A percentile compares a stretch with the other conserved stretches of the same genome.
Evolutionary conservation across 306 rosid genomes (phyloP).

Genomic region (Rosa chinensis): DNA sequence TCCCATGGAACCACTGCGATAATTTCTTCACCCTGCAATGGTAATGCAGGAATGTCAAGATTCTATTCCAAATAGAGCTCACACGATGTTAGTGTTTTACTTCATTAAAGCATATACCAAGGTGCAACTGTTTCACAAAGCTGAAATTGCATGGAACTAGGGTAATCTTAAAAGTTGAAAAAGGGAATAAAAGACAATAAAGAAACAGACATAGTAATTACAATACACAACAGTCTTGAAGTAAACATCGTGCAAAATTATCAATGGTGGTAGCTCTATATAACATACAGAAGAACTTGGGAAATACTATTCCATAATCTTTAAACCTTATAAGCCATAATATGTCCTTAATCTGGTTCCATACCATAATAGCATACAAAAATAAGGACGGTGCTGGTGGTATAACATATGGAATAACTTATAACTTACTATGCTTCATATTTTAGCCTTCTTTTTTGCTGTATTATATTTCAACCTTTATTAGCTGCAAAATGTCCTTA

Average conservation of each 20-base stretch:
- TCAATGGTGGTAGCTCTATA: not conserved
- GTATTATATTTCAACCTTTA: not conserved
- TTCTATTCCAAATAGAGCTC: not conserved
- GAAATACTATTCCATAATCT: not conserved
- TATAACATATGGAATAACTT: not conserved
- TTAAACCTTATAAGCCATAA: not conserved
- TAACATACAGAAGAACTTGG: not conserved
- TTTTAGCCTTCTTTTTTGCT: not conserved
- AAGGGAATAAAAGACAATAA: not conserved
- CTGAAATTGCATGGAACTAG: not conserved
- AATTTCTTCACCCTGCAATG: slow-evolving; percentile 87
- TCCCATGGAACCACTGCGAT: slow-evolving; percentile 90
- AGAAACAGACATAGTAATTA: too few species aligned
- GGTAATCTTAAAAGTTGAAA: not conserved
- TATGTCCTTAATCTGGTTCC: not conserved
- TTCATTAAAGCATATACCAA: not conserved
- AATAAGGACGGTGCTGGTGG: not conserved
- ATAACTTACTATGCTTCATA: not conserved
- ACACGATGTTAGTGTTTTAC: not conserved
- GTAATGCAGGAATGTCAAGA: not conserved
- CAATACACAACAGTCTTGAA: not conserved
- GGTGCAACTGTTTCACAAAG: slow-evolving; percentile 1
- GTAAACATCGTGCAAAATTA: not conserved
- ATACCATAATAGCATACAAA: not conserved
- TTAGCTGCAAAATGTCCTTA: slow-evolving; percentile 15